Percentiles rank a stretch among this genome's conserved stretches.
Evolutionary conservation across 495 filamentous ascomycete species (phyloP).

Genomic region (Aspergillus ellipticus): DNA sequence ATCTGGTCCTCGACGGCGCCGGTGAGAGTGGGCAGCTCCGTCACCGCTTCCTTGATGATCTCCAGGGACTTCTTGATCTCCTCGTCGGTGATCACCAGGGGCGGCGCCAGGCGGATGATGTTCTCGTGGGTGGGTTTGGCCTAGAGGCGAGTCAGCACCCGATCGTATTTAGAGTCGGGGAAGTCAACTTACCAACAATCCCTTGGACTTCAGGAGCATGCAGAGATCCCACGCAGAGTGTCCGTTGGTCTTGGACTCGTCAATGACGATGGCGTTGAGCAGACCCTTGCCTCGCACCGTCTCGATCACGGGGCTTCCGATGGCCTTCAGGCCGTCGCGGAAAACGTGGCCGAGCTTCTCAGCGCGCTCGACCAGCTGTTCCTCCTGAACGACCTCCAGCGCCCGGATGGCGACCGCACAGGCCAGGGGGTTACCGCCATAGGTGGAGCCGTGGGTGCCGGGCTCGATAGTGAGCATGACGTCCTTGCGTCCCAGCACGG

Average conservation of each 20-base stretch:
- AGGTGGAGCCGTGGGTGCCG: slow-evolving; percentile 94
- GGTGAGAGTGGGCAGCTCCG: slow-evolving; percentile 48
- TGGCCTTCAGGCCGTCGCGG: slow-evolving; percentile 65
- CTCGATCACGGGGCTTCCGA: slow-evolving; percentile 77
- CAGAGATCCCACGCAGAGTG: slow-evolving; percentile 97
- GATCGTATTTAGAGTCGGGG: background rate
- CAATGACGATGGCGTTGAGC: slow-evolving; percentile 94
- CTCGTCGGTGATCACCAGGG: slow-evolving; percentile 54
- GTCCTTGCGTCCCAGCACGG: slow-evolving; percentile 82
- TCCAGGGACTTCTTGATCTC: slow-evolving; percentile 46
- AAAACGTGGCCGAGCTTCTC: slow-evolving; percentile 80
- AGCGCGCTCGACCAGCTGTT: slow-evolving; percentile 78
- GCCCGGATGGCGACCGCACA: slow-evolving; percentile 95
- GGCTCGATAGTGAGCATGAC: slow-evolving; percentile 98
- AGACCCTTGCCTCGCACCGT: slow-evolving; percentile 87
- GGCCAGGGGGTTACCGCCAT: slow-evolving; percentile 95
- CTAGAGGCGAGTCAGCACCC: slow-evolving; percentile 42
- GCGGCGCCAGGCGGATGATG: slow-evolving; percentile 68
- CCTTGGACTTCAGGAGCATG: slow-evolving; percentile 92
- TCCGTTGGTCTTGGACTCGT: slow-evolving; percentile 80
- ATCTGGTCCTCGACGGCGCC: slow-evolving; percentile 43
- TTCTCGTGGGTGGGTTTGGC: slow-evolving; percentile 98
- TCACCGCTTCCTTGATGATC: slow-evolving; percentile 48
- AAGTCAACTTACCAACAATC: slow-evolving; percentile 66
- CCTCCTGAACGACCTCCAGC: slow-evolving; percentile 90